A percentile compares a stretch with the other conserved stretches of the same genome.
Evolutionary conservation across 768 basidiomycete genomes (phyloP).

Genomic region (Amanita brunnescens): DNA sequence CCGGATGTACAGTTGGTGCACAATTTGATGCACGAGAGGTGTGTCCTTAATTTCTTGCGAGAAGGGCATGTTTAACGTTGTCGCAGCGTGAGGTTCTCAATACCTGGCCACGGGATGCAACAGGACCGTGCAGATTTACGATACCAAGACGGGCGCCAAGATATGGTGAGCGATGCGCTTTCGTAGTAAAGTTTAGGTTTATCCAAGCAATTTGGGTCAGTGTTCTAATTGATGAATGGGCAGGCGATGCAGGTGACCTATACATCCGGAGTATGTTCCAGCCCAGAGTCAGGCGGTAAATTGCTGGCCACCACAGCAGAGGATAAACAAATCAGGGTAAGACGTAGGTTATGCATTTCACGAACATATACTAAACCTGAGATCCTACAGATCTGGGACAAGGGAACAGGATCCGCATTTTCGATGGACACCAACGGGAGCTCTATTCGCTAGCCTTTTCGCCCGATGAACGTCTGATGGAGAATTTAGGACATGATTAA

Average conservation of each 20-base stretch:
- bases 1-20: constrained; percentile 78
- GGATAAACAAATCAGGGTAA: constrained; percentile 80
- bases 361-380: background rate
- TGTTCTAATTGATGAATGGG: constrained; percentile 23
- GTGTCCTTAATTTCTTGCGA: constrained; percentile 8
- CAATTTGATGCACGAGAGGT: constrained; percentile 90
- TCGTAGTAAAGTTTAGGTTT: background rate
- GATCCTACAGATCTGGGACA: constrained; percentile 77
- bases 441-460: constrained; percentile 94
- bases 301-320: constrained; percentile 86
- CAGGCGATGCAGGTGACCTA: constrained; percentile 19
- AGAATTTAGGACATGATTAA: constrained; percentile 39
- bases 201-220: constrained; percentile 9
- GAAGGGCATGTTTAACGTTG: background rate
- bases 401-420: constrained; percentile 68
- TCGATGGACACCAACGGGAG: constrained; percentile 87
- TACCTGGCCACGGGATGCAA: constrained; percentile 95
- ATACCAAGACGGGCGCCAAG: constrained; percentile 79
- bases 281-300: constrained; percentile 86
- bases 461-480: constrained; percentile 74
- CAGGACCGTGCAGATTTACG: constrained; percentile 90
- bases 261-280: constrained; percentile 68
- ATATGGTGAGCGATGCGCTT: constrained; percentile 55
- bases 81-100: constrained; percentile 84
- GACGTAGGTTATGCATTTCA: constrained; percentile 10